Evolutionary conservation across 192 early-diverging fungal genomes (phyloP), one percentile per base, ranked within the genome.

Genomic region (Entomortierella beljakovae): DNA sequence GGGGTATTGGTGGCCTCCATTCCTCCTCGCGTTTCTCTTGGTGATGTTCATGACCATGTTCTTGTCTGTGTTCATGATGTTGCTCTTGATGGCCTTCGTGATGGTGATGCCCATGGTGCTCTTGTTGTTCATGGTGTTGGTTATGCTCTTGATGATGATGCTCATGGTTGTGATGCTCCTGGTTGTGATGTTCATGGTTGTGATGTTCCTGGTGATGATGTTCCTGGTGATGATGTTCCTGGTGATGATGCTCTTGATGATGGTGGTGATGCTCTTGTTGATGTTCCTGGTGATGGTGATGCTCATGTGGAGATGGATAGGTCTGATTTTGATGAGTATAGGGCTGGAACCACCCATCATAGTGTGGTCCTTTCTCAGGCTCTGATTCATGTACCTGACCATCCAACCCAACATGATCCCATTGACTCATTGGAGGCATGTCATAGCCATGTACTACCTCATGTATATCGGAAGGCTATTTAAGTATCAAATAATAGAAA

Each of bases 331-430:
- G 80, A 37, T 82, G 73, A 15, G 81, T 57, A 43, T 84, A 85
- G 3, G 81, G 74, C 29, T 74, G 81, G 48, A 82, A 80, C 64
- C 85, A 89, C 1, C 86, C 80, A 9, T 87, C 81, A 48, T 89
- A 86, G 52, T 87, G 87, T 2, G 60, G 35, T 46, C 72, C 71
- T 20, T 80, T 85, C 35, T 83, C 73, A 32, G 70, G 73, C n/a
- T 84, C 83, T n/a, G 71, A 80, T n/a, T 82, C 80, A 29, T 87
- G 84, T 33, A 79, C 64, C 67, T 80, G 84, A 0, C 85, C 82
- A 43, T 89, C 86, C 54, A 86, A 68, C 22, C 86, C 88, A 16
- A 89, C 70, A 54, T 81, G 83, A 58, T 89, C 88, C 86, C 86
- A 89, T 26, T 86, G 84, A 29, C 88, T 71, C 23, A 52, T 52